Base-by-base conservation (phyloP, 306 rosid genomes). In the Adenanthera pavonina region DNA sequence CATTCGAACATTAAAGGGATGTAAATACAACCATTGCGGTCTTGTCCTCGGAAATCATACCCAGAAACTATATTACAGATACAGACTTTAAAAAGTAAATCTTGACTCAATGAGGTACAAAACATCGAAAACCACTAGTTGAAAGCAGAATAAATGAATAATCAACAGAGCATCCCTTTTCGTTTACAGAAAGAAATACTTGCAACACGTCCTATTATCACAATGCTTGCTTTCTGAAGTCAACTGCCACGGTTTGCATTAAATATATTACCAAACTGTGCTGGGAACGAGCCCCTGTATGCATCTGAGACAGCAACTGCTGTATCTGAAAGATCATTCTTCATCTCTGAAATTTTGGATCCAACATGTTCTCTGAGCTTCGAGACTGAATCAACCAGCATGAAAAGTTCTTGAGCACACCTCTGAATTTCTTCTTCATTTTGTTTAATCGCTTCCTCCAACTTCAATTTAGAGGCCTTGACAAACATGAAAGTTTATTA, bases 271-370 rank as follows among this genome's bases (percentile, higher is more conserved):
- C 46, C 72, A 43, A 85, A 72, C 68, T 83, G 84, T 25, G 88
- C 47, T 14, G 80, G 72, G 74, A 88, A 78, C 40, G 89, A 86
- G 46, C 85, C 64, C 85, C 68, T 85, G 73, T 88, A 88, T 74
- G 88, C 77, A 68, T 90, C 86, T 35, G 97, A 81, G 66, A 89
- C 83, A 30, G 78, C 81, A 76, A 38, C 65, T n/a, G 89, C 91
- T 12, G 97, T 87, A 77, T 92, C 91, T 0, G 90, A 81, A 43
- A 95, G 87, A 30, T 66, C 82, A 33, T 72, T 86, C 84, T 85
- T 89, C 91, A 92, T 87, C 84, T 90, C 91, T 70, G 81, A 80
- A 69, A 92, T 81, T 85, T 86, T 89, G 41, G 93, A 87, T 47
- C 74, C 82, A 43, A 85, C 75, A 6, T 82, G 43, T 84, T 89